Conservation (phyloP, 2,329 filamentous ascomycete species). For the Exophiala mesophila region DNA sequence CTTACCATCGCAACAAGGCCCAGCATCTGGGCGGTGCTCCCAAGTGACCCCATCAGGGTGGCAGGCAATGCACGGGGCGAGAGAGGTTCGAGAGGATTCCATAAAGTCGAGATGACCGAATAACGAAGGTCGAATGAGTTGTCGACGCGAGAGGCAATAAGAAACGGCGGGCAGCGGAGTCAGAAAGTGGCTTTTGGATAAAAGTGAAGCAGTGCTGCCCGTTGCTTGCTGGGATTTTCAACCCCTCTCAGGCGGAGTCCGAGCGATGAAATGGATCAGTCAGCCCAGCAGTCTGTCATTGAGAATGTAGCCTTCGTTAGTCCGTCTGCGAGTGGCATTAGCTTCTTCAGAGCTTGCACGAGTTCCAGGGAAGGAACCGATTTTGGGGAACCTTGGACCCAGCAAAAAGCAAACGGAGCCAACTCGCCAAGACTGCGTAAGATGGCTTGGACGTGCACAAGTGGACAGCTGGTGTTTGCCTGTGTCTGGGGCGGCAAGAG, state of each 20-base stretch:
- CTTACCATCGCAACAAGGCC: slow-evolving; percentile 7
- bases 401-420: slow-evolving; percentile 6
- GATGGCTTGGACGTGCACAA: slow-evolving; percentile 5
- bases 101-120: slow-evolving; percentile 7
- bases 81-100: slow-evolving; percentile 7
- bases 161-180: neutral
- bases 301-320: slow-evolving; percentile 7
- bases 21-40: slow-evolving; percentile 6
- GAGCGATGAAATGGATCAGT: too few relatives aligned
- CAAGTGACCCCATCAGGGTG: slow-evolving; percentile 7
- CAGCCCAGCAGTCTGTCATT: slow-evolving; percentile 7
- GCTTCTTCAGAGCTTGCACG: too few relatives aligned
- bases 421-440: slow-evolving; percentile 7
- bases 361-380: slow-evolving; percentile 6
- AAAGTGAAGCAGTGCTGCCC: slow-evolving; percentile 6
- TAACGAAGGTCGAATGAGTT: slow-evolving; percentile 7
- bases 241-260: slow-evolving; percentile 4
- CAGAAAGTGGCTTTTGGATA: slow-evolving; percentile 4
- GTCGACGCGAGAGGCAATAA: slow-evolving; percentile 5
- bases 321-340: slow-evolving; percentile 7
- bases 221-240: slow-evolving; percentile 7
- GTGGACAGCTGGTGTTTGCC: slow-evolving; percentile 1
- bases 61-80: slow-evolving; percentile 7
- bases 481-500: slow-evolving; percentile 5
- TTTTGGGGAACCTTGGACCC: slow-evolving; percentile 6